phyloP scores from a whole-genome alignment of 257 asterid genomes.

The Echium plantagineum region DNA sequence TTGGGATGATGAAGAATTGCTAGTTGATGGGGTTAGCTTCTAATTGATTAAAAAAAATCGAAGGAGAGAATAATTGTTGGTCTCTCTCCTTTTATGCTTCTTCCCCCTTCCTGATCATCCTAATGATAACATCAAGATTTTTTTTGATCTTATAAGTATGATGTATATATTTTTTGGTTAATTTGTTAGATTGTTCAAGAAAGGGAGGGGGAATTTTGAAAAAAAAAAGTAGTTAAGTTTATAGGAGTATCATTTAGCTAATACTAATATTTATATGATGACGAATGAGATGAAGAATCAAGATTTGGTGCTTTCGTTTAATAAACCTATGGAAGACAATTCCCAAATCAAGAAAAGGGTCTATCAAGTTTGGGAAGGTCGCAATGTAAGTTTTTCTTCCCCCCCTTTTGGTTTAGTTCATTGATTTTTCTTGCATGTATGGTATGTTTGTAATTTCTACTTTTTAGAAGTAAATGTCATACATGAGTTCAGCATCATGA shows the following conservation, averaged over 20 bases:
- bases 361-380: slow-evolving; percentile 87
- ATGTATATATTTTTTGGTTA: too few relatives aligned
- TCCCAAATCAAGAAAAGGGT: slow-evolving; percentile 43
- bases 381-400: slow-evolving; percentile 40
- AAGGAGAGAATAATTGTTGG: not conserved
- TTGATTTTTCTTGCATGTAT: not conserved
- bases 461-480: too few relatives aligned
- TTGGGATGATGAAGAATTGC: too few relatives aligned
- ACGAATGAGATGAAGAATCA: slow-evolving; percentile 39
- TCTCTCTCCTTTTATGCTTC: not conserved
- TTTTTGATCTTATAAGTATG: too few relatives aligned
- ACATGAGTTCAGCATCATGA: too few relatives aligned
- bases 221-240: not conserved
- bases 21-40: too few relatives aligned
- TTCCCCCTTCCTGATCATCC: not conserved
- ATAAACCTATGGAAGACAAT: slow-evolving; percentile 31
- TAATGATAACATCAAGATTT: not conserved
- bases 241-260: not conserved
- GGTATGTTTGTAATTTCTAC: not conserved
- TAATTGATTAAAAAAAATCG: not conserved
- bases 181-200: not conserved
- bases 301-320: slow-evolving; percentile 41
- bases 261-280: slow-evolving; percentile 9
- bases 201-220: not conserved
- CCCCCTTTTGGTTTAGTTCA: not conserved